phyloP scores from a whole-genome alignment of 139 green algal species.

The Chlamydomonas sp. region DNA sequence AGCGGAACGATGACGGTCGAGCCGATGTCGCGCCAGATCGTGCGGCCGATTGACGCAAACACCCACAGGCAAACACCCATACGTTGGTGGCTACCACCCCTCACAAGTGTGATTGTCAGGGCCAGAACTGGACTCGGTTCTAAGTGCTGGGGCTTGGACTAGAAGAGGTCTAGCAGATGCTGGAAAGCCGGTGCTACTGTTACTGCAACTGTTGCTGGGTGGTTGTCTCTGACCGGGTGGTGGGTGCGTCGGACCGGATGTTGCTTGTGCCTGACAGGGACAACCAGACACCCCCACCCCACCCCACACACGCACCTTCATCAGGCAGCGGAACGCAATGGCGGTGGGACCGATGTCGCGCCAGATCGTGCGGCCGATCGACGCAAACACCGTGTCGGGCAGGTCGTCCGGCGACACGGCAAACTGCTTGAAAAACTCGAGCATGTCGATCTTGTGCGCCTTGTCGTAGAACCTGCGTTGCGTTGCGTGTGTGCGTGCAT shows the following conservation, averaged over 20 bases:
- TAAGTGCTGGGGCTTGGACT: no score
- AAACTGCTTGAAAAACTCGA: constrained; percentile 91
- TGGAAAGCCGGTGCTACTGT: no score
- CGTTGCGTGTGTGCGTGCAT: not conserved
- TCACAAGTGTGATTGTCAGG: no score
- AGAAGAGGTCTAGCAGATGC: no score
- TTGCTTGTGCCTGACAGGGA: not conserved
- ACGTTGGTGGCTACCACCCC: no score
- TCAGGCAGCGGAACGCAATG: constrained; percentile 73
- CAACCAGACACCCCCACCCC: not conserved
- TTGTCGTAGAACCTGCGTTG: constrained; percentile 59
- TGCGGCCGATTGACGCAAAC: constrained; percentile 63
- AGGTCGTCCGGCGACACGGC: constrained; percentile 73
- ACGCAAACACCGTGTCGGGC: constrained; percentile 73
- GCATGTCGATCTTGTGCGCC: constrained; percentile 70
- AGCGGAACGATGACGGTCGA: constrained; percentile 73
- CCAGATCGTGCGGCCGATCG: constrained; percentile 73
- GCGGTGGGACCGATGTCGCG: constrained; percentile 77
- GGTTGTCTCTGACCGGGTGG: no score
- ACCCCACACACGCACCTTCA: constrained; percentile 56
- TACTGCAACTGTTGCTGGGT: not conserved
- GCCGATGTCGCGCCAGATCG: constrained; percentile 82
- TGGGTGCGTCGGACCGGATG: not conserved
- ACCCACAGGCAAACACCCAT: no score
- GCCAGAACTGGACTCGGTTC: no score